Conservation (phyloP, 257 asterid species). For the Solanum chilense region DNA sequence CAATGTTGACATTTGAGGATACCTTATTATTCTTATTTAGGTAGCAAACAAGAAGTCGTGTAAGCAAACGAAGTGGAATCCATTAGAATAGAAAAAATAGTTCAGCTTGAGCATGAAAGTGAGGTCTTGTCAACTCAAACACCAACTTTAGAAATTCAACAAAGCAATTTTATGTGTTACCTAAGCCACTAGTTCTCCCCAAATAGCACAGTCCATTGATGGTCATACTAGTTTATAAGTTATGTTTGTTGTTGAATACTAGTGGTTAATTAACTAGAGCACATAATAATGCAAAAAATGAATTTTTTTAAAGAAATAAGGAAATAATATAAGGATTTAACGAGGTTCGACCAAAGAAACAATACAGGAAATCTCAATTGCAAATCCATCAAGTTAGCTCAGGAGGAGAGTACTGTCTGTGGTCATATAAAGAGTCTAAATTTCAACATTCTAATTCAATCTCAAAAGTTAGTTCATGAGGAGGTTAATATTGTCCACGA, state of each 20-base stretch:
- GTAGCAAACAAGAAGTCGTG: not conserved
- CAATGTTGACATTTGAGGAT: not conserved
- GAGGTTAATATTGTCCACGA: no score
- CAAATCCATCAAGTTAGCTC: not conserved
- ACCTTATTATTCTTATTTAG: not conserved
- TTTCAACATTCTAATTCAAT: not conserved
- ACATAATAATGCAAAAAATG: not conserved
- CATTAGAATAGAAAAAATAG: not conserved
- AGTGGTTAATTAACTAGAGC: not conserved
- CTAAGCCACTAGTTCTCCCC: not conserved
- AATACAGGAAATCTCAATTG: not conserved
- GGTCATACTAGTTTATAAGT: not conserved
- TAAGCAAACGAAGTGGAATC: not conserved
- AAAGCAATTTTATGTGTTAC: not conserved
- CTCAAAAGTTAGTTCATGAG: not conserved
- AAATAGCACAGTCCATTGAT: not conserved
- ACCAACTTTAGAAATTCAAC: not conserved
- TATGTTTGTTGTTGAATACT: not conserved
- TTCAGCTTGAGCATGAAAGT: not conserved
- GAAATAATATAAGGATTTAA: not conserved
- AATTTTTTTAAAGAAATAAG: not conserved
- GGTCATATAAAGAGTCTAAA: not conserved
- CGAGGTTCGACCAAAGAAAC: not conserved
- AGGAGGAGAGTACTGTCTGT: not conserved
- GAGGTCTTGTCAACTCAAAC: not conserved